phyloP scores from a whole-genome alignment of 208 protist species.

The Kentomonas sorsogonicus region DNA sequence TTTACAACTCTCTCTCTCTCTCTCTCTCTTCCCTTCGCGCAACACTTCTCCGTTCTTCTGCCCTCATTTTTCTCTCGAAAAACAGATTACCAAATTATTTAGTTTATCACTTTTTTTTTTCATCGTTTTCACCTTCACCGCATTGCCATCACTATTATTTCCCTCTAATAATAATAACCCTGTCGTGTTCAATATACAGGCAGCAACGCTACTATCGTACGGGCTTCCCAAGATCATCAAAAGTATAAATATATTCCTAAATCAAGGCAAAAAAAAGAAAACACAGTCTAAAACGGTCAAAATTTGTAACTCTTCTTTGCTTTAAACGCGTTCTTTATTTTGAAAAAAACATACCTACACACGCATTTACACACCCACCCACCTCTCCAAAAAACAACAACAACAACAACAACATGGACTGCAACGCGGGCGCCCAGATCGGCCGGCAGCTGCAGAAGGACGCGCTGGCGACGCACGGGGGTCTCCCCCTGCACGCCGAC shows the following conservation, averaged over 20 bases:
- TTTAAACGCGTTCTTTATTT: no score
- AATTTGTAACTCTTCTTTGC: no score
- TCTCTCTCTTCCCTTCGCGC: no score
- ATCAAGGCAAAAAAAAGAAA: no score
- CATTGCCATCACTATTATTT: slow-evolving; percentile 1
- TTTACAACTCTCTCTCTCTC: slow-evolving; percentile 5
- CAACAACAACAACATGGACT: slow-evolving; percentile 43
- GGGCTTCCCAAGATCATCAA: no score
- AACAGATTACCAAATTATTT: background rate
- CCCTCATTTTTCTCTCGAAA: background rate
- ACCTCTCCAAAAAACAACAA: slow-evolving; percentile 13
- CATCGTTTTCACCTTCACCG: background rate
- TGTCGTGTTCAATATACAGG: no score
- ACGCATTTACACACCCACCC: no score
- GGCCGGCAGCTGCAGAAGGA: slow-evolving; percentile 70
- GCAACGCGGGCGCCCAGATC: slow-evolving; percentile 54
- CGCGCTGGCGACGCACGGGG: slow-evolving; percentile 53
- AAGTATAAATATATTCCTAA: no score
- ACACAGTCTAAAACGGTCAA: no score
- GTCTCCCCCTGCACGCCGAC: slow-evolving; percentile 21
- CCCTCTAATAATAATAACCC: background rate
- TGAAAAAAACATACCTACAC: no score
- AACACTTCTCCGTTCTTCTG: background rate
- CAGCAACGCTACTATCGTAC: no score
- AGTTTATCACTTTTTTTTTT: background rate